Evolutionary conservation across 2,329 filamentous ascomycete genomes (phyloP).

Genomic region (Drechslerella coelobrocha): DNA sequence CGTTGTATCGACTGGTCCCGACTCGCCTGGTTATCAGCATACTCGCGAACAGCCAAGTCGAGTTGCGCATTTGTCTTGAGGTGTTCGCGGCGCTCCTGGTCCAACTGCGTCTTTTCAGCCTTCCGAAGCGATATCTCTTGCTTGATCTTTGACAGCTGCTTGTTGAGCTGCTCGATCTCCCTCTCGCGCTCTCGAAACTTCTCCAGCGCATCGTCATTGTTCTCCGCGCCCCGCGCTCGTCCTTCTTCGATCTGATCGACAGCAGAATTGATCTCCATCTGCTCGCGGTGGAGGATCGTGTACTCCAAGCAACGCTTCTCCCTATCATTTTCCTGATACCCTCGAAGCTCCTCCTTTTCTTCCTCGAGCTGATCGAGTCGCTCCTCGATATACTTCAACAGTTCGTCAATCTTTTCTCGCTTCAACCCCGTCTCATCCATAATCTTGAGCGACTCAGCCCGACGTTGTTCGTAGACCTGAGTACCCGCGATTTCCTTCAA

Average conservation of each 20-base stretch:
- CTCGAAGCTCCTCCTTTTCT: conserved; percentile 93
- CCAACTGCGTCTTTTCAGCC: conserved; percentile 83
- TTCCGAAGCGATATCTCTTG: conserved; percentile 83
- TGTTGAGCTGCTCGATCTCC: conserved; percentile 74
- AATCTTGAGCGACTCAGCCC: conserved; percentile 91
- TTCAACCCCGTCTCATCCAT: conserved; percentile 97
- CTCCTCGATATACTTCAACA: conserved; percentile 89
- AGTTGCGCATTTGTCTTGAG: conserved; percentile 81
- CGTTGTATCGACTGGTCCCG: conserved; percentile 75
- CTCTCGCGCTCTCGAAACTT: conserved; percentile 80
- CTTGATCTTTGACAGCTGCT: conserved; percentile 77
- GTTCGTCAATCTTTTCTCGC: conserved; percentile 89
- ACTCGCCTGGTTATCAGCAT: conserved; percentile 81
- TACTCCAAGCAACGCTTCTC: conserved; percentile 93
- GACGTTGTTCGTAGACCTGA: conserved; percentile 91
- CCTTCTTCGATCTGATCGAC: conserved; percentile 83
- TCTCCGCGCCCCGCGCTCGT: conserved; percentile 81
- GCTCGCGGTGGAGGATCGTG: conserved; percentile 88
- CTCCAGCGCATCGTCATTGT: conserved; percentile 79
- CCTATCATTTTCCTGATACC: conserved; percentile 92
- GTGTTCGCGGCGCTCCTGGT: conserved; percentile 84
- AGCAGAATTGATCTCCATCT: conserved; percentile 76
- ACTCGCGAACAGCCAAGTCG: conserved; percentile 80
- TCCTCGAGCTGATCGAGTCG: conserved; percentile 88
- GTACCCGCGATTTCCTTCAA: conserved; percentile 98